Base-by-base conservation (phyloP, 1,284 basidiomycete species). In the Mycena citricolor region DNA sequence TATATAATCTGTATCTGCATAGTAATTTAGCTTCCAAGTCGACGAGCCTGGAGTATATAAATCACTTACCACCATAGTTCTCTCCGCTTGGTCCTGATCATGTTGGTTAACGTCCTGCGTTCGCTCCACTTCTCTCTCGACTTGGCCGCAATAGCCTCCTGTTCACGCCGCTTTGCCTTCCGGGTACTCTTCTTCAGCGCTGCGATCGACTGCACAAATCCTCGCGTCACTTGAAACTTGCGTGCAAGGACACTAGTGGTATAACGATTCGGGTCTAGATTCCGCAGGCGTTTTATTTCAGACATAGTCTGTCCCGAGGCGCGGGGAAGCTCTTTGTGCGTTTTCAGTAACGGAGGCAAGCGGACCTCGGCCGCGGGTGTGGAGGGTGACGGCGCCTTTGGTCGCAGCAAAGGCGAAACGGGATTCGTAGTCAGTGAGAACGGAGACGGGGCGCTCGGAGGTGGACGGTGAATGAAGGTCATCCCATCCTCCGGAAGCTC, bases 391-490 rank as follows among this genome's bases (percentile, higher is more conserved):
- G 55, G 43, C 12, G 50, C 54, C 20, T 57, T 58, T 2, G 54
- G 47, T 3, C 61, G 64, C 11, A 90, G 72, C 3, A 90, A 69
- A 0, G 87, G 84, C 0, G 86, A 90, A 3, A 74, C 64, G 11
- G 86, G 87, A 12, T 73, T 68, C 8, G 79, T 78, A 2, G 79
- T 81, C 46, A 80, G 76, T 14, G 86, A 90, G 48, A 74, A 68
- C 5, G 86, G 85, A 12, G 85, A 73, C 4, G 83, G 81, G 8
- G 79, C 74, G 2, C 82, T 78, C 0, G 86, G 84, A 0, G 86
- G 87, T 20, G 84, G 84, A 32, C 87, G 81, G 61, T 86, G 84
- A 49, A 90, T 81, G 60, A 90, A 89, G 1, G 84, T 86, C 43
- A 86, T 61, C 49, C 71, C 66, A 42, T 75, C 72, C 46, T 78